Evolutionary conservation across 2,329 filamentous ascomycete genomes (phyloP), one percentile per base, ranked within the genome.

Genomic region (Alternaria triticina): DNA sequence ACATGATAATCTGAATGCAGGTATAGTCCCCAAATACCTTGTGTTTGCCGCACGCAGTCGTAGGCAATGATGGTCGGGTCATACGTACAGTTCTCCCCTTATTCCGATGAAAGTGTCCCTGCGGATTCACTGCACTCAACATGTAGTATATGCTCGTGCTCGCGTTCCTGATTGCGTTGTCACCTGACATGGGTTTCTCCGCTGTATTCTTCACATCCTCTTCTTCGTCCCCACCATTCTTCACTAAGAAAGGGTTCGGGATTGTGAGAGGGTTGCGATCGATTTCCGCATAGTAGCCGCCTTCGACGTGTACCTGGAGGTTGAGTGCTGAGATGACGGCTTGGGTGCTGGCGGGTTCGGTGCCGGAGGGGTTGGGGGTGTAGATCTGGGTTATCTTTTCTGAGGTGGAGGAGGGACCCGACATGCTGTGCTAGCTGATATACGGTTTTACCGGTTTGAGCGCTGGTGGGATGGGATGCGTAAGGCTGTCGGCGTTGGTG

Each of bases 131-230:
- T 0, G 87, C 85, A 0, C 87, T 90, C 40, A 92, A 80, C 50
- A 89, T 82, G 75, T 92, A 92, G 77, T 85, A 87, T 56, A 92
- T 91, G 2, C 83, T 85, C 0, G 88, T 90, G 58, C 84, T 87
- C 2, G 87, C 84, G 59, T 83, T 84, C 33, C 89, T 83, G 15
- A 82, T 78, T 10, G 71, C 55, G 3, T 83, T 77, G 57, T 82
- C 74, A 13, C 77, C 79, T 1, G 69, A 75, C 15, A 81, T 81
- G 20, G 81, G 79, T n/a, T 77, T 73, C 2, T 70, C 68, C 10
- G 70, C 67, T 3, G 81, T 81, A 23, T 33, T 9, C 20, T 60
- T 30, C 22, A 47, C 12, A n/a, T n/a, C 9, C 23, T 47, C 55
- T 54, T 59, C 27, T 65, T 65, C 5, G 40, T 54, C 22, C 68